Evolutionary conservation across 306 rosid species (phyloP).

Genomic region (Cucumis hystrix): DNA sequence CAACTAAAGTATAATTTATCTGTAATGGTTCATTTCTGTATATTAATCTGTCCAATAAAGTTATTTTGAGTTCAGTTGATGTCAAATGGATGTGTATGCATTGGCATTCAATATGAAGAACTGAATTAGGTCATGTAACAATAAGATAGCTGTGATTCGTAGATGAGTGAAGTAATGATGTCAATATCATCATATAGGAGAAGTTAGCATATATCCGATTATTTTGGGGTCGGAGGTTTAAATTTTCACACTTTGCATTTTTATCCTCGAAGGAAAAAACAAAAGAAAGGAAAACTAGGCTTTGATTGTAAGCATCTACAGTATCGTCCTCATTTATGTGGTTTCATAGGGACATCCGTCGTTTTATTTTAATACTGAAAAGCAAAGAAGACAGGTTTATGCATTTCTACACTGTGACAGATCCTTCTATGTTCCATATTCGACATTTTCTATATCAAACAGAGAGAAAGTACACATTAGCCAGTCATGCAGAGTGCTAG

Average conservation of each 20-base stretch:
- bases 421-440: background rate
- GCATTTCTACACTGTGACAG: background rate
- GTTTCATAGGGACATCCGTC: background rate
- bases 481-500: too few relatives aligned
- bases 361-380: background rate
- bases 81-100: background rate
- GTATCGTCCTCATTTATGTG: background rate
- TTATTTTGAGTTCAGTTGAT: background rate
- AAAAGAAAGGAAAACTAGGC: background rate
- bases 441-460: background rate
- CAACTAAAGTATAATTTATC: background rate
- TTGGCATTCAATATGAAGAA: background rate
- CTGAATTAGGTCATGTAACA: background rate
- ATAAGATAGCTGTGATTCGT: background rate
- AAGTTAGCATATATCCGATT: too few relatives aligned
- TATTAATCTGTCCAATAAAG: background rate
- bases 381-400: background rate
- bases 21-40: background rate
- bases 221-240: too few relatives aligned
- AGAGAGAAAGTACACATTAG: background rate
- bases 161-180: background rate
- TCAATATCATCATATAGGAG: too few relatives aligned
- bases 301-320: background rate
- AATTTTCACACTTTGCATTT: too few relatives aligned
- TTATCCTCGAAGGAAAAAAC: too few relatives aligned